Base-by-base conservation (phyloP, 2,329 filamentous ascomycete species). In the Venturiaceae sp. region DNA sequence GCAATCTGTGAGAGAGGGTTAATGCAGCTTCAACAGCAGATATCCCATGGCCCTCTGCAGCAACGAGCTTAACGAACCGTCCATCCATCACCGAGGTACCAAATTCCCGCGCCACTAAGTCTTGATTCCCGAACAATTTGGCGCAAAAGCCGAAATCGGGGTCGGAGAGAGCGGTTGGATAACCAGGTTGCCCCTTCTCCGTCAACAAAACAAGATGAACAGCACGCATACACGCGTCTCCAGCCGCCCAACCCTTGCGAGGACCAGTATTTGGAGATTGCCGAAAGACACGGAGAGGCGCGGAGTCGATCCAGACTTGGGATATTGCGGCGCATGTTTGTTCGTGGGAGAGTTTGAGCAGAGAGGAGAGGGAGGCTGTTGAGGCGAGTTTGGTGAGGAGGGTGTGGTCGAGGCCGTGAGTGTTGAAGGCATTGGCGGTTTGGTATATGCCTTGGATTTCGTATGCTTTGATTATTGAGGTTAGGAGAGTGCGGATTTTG, bases 231-330 rank as follows among this genome's bases (percentile, higher is more conserved):
- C 69, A 70, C 1, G 74, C 72, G 62, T 75, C 71, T 1, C 71
- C 74, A 0, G 67, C 73, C 1, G 73, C 72, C 74, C 74, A 76
- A 0, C 73, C 74, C 61, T 76, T 76, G 0, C 73, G 66, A 1
- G 72, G 67, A 1, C 66, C 66, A 0, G 73, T 66, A 56, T 75
- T 75, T 4, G 64, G 60, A 0, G 63, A 63, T 34, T 67, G 65
- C 1, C 73, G 66, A 53, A 68, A 76, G 1, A 66, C 60, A 6
- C 73, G 67, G 4, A 68, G 65, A 1, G 73, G 69, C 36, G 69
- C 66, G 3, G 69, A 70, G 52, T 77, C 74, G 58, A 71, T 67
- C 69, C 68, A 75, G 4, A 67, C 71, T 37, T 75, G 72, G 3
- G 70, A 72, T 7, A 76, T 60, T 0, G 72, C 68, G 5, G 67